Evolutionary conservation across 805 yeast species (phyloP), one percentile per base, ranked within the genome.

Genomic region (Candida berthetii): DNA sequence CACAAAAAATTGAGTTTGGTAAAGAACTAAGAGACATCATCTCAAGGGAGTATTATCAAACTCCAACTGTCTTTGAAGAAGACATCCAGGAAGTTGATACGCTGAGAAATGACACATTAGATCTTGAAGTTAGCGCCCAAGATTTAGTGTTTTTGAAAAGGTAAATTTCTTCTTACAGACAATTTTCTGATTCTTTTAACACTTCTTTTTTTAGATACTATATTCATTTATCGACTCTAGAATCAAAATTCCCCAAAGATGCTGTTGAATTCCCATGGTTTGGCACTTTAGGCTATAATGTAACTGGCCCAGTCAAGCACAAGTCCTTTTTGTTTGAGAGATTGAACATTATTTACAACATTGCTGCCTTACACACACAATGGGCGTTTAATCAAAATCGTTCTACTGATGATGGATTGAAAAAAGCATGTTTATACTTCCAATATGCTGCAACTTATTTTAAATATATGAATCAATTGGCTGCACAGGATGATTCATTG

Each of bases 381-480:
- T 48, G 79, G 39, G 95, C 82, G 0, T 53, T 65, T 11, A 51
- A 55, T 3, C 71, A 72, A 43, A 68, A 75, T 24, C 54, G 71
- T 31, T 60, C 64, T 34, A 48, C 58, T 6, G 72, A 67, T 4
- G 80, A 76, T 1, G 83, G 84, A 0, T 53, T 82, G 39, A 85
- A 82, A 52, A 66, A 66, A 42, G 70, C 88, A 0, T 85, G 87
- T 45, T 60, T 71, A 4, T 74, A 70, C 48, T 84, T 81, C 54
- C 96, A 87, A 59, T 60, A 62, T 37, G 74, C 93, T 1, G 89
- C 95, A 0, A 89, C 96, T 0, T 67, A 77, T 43, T 80, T 82
- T 50, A 65, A 69, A 35, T 46, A 52, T 25, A 54, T 77, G 10
- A 45, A 54, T 2, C 36, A 49, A 49, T 18, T 51, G 29, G 39